Conservation (phyloP, 192 early-diverging fungal species). For the Coemansia sp. region DNA sequence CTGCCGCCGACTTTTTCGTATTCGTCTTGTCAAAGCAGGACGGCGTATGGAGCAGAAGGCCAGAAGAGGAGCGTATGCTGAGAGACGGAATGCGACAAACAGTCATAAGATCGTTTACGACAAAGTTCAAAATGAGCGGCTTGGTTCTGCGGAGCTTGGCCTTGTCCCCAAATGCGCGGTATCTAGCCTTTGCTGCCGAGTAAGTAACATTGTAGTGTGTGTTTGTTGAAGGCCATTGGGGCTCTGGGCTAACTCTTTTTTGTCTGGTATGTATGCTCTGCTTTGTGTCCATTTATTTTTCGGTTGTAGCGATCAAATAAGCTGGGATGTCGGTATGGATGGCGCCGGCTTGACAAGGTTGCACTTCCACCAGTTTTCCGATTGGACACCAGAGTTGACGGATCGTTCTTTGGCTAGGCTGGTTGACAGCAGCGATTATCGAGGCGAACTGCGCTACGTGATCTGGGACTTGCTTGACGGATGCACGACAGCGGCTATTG, state of each 20-base stretch:
- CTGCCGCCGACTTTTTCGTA: slow-evolving; percentile 20
- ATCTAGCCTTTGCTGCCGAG: slow-evolving; percentile 34
- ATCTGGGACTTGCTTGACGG: slow-evolving; percentile 32
- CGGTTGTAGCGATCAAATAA: slow-evolving; percentile 34
- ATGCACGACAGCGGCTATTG: neutral
- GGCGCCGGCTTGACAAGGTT: slow-evolving; percentile 31
- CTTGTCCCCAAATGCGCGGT: slow-evolving; percentile 28
- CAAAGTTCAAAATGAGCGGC: slow-evolving; percentile 37
- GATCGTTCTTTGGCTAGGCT: slow-evolving; percentile 7
- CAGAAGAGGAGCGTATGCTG: slow-evolving; percentile 16
- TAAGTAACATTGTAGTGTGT: neutral
- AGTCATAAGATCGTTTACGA: slow-evolving; percentile 40
- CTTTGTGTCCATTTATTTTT: neutral
- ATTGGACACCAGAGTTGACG: slow-evolving; percentile 21
- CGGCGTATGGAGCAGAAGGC: slow-evolving; percentile 10
- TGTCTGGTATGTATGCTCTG: neutral
- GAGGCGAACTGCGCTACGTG: slow-evolving; percentile 24
- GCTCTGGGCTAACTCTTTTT: neutral
- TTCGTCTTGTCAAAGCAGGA: slow-evolving; percentile 14
- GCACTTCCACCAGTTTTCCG: slow-evolving; percentile 32
- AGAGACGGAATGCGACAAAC: slow-evolving; percentile 31
- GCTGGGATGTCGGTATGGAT: slow-evolving; percentile 25
- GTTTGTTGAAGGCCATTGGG: neutral
- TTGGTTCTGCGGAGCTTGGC: slow-evolving; percentile 34
- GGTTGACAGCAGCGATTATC: slow-evolving; percentile 9